These are phyloP conservation scores for Dactylellina haptotyla DNA, from an alignment of 2,329 filamentous ascomycete genomes.

Conservation along the genomic window DNA sequence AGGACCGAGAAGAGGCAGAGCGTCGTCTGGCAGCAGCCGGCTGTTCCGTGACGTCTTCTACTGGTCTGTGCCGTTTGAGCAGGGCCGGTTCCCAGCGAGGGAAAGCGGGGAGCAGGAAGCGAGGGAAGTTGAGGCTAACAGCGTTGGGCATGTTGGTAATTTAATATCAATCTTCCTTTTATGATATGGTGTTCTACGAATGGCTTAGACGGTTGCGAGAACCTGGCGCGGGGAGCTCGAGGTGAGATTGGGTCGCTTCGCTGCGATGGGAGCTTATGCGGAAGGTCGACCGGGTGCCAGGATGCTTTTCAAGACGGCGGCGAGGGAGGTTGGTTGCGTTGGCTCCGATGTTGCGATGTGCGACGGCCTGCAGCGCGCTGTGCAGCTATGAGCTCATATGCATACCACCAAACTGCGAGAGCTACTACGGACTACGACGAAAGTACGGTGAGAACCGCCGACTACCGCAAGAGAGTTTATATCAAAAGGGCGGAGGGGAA, in stretches of 20 bases:
- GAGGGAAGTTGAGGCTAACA: slow-evolving; percentile 45
- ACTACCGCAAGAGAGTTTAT: not conserved
- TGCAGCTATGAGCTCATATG: not conserved
- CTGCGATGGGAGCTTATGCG: not conserved
- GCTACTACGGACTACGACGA: not conserved
- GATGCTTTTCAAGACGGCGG: too few relatives aligned
- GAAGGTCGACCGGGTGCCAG: too few relatives aligned
- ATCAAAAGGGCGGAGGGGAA: not conserved
- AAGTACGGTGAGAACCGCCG: not conserved
- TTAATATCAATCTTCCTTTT: not conserved
- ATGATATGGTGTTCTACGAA: not conserved
- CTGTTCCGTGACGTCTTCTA: slow-evolving; percentile 41
- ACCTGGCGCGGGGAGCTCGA: not conserved
- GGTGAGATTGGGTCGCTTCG: not conserved
- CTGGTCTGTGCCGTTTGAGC: slow-evolving; percentile 37
- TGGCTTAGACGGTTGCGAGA: slow-evolving; percentile 3
- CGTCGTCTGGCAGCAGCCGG: not conserved
- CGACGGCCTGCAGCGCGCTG: not conserved
- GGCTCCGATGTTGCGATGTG: not conserved
- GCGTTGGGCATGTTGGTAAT: slow-evolving; percentile 15
- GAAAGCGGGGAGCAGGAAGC: slow-evolving; percentile 52
- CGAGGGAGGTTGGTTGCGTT: not conserved
- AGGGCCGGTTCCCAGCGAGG: slow-evolving; percentile 46
- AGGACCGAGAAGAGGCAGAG: not conserved
- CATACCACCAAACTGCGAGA: too few relatives aligned